Evolutionary conservation across 495 filamentous ascomycete genomes (phyloP).

Genomic region (Daldinia bambusicola): DNA sequence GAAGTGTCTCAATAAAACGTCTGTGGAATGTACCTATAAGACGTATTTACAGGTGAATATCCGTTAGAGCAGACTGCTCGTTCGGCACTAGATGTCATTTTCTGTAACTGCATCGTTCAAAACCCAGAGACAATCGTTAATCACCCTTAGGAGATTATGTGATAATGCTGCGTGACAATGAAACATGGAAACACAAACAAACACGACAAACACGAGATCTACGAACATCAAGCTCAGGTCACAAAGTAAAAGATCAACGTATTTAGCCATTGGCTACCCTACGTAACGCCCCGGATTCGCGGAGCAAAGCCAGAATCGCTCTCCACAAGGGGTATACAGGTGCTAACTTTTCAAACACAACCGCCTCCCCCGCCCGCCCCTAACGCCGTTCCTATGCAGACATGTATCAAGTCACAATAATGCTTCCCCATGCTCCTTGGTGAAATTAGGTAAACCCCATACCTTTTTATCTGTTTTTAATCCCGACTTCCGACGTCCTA

Average conservation of each 20-base stretch:
- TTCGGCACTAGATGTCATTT: background rate
- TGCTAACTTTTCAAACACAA: constrained; percentile 13
- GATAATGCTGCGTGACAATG: background rate
- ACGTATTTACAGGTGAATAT: background rate
- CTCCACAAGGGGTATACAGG: constrained; percentile 38
- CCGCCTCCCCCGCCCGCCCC: background rate
- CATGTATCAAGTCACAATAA: constrained; percentile 24
- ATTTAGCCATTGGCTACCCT: constrained; percentile 6
- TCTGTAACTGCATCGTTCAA: background rate
- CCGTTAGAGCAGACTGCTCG: background rate
- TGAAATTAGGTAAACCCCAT: constrained; percentile 11
- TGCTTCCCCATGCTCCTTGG: constrained; percentile 11
- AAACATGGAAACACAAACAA: background rate
- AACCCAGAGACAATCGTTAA: background rate
- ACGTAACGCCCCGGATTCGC: constrained; percentile 19
- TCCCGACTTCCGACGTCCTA: background rate
- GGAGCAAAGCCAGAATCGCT: constrained; percentile 15
- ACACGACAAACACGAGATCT: background rate
- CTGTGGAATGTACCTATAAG: background rate
- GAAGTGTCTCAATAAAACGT: too few relatives aligned
- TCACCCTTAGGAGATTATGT: background rate
- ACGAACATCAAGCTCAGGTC: background rate
- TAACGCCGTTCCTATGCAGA: constrained; percentile 36
- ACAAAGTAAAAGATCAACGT: background rate
- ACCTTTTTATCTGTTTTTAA: background rate